Conservation (phyloP, 1,284 basidiomycete species). For the Papiliotrema terrestris region DNA sequence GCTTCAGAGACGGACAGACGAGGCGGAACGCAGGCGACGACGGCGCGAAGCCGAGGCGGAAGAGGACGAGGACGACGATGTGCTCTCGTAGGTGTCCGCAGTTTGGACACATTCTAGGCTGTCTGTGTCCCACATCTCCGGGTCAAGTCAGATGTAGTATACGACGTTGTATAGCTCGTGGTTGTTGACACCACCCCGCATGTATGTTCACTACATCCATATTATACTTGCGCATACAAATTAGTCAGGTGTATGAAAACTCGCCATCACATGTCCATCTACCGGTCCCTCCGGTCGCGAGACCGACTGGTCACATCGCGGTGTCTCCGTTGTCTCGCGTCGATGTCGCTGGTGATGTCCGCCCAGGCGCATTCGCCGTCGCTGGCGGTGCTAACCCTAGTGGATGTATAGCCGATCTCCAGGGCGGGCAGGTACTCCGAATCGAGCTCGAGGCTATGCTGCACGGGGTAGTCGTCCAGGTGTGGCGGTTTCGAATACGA, state of each 20-base stretch:
- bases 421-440: background rate
- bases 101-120: too few species aligned
- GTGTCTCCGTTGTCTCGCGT: background rate
- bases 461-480: constrained; percentile 1
- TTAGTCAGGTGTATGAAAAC: too few species aligned
- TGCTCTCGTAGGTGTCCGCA: too few species aligned
- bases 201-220: too few species aligned
- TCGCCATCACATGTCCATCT: background rate
- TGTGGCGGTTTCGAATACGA: constrained; percentile 3
- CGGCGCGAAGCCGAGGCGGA: constrained; percentile 8
- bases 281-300: background rate
- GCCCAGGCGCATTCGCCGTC: background rate
- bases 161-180: too few species aligned
- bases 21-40: constrained; percentile 9
- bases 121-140: too few species aligned
- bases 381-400: background rate
- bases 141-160: too few species aligned
- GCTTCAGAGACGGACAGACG: constrained; percentile 24
- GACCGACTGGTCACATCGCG: background rate
- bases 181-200: too few species aligned
- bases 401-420: constrained; percentile 4
- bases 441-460: background rate
- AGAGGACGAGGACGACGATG: constrained; percentile 10
- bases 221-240: too few species aligned
- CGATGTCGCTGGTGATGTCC: background rate